phyloP scores from a whole-genome alignment of 257 asterid species.

The Pogostemon cablin region DNA sequence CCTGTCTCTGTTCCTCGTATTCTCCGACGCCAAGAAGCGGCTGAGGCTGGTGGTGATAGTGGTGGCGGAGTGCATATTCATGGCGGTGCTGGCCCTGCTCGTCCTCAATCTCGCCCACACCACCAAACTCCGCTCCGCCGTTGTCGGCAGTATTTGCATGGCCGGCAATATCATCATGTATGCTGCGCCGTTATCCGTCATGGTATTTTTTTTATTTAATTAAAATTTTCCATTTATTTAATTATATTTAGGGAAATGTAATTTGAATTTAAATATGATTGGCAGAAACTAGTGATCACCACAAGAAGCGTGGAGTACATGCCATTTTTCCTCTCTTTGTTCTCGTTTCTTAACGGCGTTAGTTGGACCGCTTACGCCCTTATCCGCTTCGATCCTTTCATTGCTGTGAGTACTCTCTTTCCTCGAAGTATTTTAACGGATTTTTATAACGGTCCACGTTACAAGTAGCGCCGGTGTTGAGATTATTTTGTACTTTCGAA shows the following conservation, averaged over 20 bases:
- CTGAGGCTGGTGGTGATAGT: conserved; percentile 40
- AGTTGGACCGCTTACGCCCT: conserved; percentile 80
- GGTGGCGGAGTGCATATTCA: conserved; percentile 48
- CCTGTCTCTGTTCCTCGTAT: conserved; percentile 46
- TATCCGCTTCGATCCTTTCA: conserved; percentile 71
- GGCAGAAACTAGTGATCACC: conserved; percentile 78
- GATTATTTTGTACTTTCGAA: no score
- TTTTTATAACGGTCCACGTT: no score
- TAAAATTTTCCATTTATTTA: background rate
- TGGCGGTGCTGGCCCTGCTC: conserved; percentile 52
- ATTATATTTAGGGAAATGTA: background rate
- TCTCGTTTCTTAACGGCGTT: conserved; percentile 76
- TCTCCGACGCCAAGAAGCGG: conserved; percentile 53
- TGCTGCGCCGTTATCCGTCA: conserved; percentile 75
- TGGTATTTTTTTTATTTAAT: conserved; percentile 44
- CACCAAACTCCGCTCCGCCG: conserved; percentile 52
- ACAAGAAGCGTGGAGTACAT: conserved; percentile 89
- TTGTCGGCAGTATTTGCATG: conserved; percentile 81
- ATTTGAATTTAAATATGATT: background rate
- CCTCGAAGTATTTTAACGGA: background rate
- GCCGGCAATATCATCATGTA: conserved; percentile 77
- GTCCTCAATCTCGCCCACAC: conserved; percentile 53
- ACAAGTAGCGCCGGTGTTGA: no score
- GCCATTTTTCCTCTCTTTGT: conserved; percentile 82
- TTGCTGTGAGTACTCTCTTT: conserved; percentile 48